A percentile compares a stretch with the other conserved stretches of the same genome.
Conservation (phyloP, 1,139 yeast genomes). For the Nadsonia starkeyi-henricii region DNA sequence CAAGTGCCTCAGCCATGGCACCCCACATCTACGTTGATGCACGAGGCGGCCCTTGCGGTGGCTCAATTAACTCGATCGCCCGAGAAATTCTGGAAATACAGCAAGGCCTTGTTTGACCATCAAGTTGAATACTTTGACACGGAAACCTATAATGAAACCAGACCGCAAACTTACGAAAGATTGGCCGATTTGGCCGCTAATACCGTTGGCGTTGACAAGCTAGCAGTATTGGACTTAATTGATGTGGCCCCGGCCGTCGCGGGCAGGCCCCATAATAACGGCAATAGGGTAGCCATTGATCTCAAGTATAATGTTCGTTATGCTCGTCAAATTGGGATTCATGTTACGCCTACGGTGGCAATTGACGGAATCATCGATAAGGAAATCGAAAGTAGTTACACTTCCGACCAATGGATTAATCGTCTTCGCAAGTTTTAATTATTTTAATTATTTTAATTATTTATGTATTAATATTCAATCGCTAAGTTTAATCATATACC, state of each 20-base stretch:
- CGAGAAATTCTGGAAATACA: constrained; percentile 48
- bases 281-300: constrained; percentile 47
- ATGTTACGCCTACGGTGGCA: constrained; percentile 72
- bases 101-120: constrained; percentile 36
- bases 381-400: constrained; percentile 28
- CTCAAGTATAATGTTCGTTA: constrained; percentile 60
- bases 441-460: no score
- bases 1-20: constrained; percentile 85
- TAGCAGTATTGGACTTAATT: constrained; percentile 19
- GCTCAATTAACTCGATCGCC: constrained; percentile 37
- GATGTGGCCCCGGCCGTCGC: constrained; percentile 17
- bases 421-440: constrained; percentile 11
- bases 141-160: constrained; percentile 37
- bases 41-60: constrained; percentile 63
- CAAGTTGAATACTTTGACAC: constrained; percentile 43
- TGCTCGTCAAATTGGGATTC: constrained; percentile 67
- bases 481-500: no score
- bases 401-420: constrained; percentile 18
- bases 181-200: constrained; percentile 39
- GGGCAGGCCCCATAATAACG: constrained; percentile 33
- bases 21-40: constrained; percentile 49
- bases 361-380: constrained; percentile 48
- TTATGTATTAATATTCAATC: no score
- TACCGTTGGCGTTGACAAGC: constrained; percentile 20
- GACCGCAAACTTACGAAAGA: constrained; percentile 43